Evolutionary conservation across 164 flowering plant genomes (phyloP).

Genomic region (Vitis amurensis): DNA sequence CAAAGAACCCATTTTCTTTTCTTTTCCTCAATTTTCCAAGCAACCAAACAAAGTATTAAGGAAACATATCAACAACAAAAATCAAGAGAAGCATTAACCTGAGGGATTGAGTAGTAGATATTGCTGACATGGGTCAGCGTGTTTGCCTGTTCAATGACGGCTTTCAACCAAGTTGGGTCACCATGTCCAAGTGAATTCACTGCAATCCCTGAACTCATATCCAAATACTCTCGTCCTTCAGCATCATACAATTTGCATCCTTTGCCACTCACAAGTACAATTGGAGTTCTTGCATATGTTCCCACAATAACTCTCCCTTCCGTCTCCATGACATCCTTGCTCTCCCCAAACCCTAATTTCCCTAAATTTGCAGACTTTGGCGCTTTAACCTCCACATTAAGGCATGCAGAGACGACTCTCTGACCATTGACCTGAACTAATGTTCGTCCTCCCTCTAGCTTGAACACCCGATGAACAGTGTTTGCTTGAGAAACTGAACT

Average conservation of each 20-base stretch:
- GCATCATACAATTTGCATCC: conserved; percentile 82
- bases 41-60: background rate
- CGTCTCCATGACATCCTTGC: conserved; percentile 56
- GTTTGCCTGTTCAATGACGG: conserved; percentile 63
- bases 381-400: conserved; percentile 31
- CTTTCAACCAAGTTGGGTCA: conserved; percentile 73
- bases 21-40: background rate
- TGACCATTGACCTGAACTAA: conserved; percentile 1
- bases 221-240: conserved; percentile 88
- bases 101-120: conserved; percentile 64
- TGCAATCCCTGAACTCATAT: conserved; percentile 79
- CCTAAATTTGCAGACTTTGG: conserved; percentile 7
- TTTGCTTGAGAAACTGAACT: conserved; percentile 6
- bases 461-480: conserved; percentile 9
- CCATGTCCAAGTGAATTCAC: conserved; percentile 93
- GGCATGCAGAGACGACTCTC: conserved; percentile 21
- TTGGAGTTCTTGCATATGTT: conserved; percentile 70
- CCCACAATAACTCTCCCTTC: conserved; percentile 67
- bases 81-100: conserved; percentile 39
- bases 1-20: no score
- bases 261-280: conserved; percentile 67
- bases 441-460: background rate
- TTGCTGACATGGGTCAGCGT: conserved; percentile 80
- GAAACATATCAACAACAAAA: background rate
- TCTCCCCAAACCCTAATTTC: conserved; percentile 18